Conservation (phyloP, 495 filamentous ascomycete species). For the Aspergillus haitiensis region DNA sequence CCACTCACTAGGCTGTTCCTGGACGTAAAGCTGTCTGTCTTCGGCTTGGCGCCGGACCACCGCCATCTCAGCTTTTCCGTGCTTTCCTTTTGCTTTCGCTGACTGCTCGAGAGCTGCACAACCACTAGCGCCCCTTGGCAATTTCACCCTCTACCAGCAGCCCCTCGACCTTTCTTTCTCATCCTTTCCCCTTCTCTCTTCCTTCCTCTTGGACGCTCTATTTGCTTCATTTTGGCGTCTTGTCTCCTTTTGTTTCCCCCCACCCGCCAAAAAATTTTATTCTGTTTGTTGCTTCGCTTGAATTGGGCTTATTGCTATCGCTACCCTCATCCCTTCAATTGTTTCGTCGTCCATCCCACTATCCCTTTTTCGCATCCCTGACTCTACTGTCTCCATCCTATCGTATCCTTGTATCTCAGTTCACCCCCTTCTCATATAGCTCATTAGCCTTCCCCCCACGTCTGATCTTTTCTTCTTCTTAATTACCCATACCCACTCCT, state of each 20-base stretch:
- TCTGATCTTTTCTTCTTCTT: conserved; percentile 2
- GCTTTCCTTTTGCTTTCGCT: conserved; percentile 33
- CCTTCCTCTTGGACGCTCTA: conserved; percentile 6
- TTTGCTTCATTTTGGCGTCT: conserved; percentile 24
- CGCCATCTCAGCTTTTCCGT: conserved; percentile 34
- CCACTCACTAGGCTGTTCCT: conserved; percentile 44
- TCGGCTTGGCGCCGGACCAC: conserved; percentile 28
- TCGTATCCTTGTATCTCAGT: conserved; percentile 18
- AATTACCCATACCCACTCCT: not conserved
- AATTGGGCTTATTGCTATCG: conserved; percentile 18
- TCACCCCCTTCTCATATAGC: conserved; percentile 9
- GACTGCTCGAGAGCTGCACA: conserved; percentile 46
- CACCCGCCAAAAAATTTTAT: conserved; percentile 12
- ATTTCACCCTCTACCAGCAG: conserved; percentile 48
- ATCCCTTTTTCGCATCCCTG: conserved; percentile 21
- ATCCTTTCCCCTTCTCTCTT: conserved; percentile 23
- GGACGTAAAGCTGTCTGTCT: conserved; percentile 28
- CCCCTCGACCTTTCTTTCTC: conserved; percentile 48
- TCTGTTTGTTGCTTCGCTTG: conserved; percentile 14
- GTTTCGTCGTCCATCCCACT: conserved; percentile 1
- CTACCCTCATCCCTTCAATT: conserved; percentile 19
- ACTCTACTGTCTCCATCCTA: conserved; percentile 10
- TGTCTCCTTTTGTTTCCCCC: conserved; percentile 25
- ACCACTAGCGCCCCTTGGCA: conserved; percentile 53
- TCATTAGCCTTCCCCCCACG: conserved; percentile 7